A percentile compares a stretch with the other conserved stretches of the same genome.
Evolutionary conservation across 2,329 filamentous ascomycete species (phyloP).

Genomic region (Aspergillus versicolor): DNA sequence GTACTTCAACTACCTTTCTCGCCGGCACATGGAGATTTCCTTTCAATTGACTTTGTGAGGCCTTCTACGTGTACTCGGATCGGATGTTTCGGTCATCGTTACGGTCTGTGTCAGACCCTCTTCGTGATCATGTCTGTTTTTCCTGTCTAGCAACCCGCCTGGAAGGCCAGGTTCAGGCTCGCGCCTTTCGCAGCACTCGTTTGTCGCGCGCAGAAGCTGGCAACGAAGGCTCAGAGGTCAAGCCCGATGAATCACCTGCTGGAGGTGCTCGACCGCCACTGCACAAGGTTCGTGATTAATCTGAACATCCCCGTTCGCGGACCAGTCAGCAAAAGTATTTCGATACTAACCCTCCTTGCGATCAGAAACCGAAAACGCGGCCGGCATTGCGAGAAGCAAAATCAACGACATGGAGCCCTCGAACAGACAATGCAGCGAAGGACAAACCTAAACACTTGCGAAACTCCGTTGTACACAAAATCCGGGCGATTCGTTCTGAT

Average conservation of each 20-base stretch:
- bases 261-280: background rate
- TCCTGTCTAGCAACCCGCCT: conserved; percentile 32
- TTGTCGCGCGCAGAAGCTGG: conserved; percentile 10
- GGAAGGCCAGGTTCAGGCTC: conserved; percentile 22
- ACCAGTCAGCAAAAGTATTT: background rate
- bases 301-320: background rate
- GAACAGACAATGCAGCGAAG: background rate
- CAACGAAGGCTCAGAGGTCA: background rate
- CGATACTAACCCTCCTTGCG: background rate
- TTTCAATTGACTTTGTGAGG: background rate
- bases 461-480: no score
- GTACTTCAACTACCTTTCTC: background rate
- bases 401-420: background rate
- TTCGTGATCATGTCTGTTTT: conserved; percentile 35
- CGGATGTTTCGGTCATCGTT: conserved; percentile 41
- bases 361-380: background rate
- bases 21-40: background rate
- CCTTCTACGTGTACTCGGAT: conserved; percentile 6
- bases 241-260: background rate
- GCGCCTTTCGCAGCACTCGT: conserved; percentile 27
- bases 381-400: background rate
- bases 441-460: no score
- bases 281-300: conserved; percentile 7
- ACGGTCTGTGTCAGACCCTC: conserved; percentile 36
- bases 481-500: no score